phyloP scores from a whole-genome alignment of 2,329 filamentous ascomycete species.

The Alternaria conjuncta region DNA sequence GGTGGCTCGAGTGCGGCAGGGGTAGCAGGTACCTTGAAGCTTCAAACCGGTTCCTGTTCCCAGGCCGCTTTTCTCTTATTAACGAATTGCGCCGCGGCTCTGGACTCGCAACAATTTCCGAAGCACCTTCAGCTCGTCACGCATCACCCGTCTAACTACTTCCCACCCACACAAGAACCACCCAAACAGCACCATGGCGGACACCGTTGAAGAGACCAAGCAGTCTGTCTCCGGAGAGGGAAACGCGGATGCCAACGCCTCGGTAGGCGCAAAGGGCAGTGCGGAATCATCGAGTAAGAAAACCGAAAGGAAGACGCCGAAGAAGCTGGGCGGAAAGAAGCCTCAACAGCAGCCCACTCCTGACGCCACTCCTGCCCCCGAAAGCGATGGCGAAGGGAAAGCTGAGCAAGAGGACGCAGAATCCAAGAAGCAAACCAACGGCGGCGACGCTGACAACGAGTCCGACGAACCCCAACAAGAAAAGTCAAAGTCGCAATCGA shows the following conservation, averaged over 20 bases:
- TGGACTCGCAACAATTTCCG: slow-evolving; percentile 22
- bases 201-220: slow-evolving; percentile 48
- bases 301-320: slow-evolving; percentile 56
- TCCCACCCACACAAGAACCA: slow-evolving; percentile 12
- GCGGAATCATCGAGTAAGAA: slow-evolving; percentile 53
- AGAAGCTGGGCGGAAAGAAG: slow-evolving; percentile 58
- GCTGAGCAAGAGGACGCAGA: slow-evolving; percentile 52
- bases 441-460: slow-evolving; percentile 44
- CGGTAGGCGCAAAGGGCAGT: slow-evolving; percentile 44
- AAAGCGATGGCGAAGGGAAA: slow-evolving; percentile 53
- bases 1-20: slow-evolving; percentile 46
- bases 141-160: slow-evolving; percentile 9
- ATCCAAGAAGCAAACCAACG: slow-evolving; percentile 40
- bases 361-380: slow-evolving; percentile 55
- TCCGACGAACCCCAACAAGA: slow-evolving; percentile 57
- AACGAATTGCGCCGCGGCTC: slow-evolving; percentile 37
- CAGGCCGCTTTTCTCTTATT: slow-evolving; percentile 39
- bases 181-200: slow-evolving; percentile 42
- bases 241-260: slow-evolving; percentile 46
- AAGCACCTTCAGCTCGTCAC: slow-evolving; percentile 23
- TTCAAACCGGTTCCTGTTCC: slow-evolving; percentile 48
- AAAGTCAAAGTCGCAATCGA: slow-evolving; percentile 53
- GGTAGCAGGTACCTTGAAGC: slow-evolving; percentile 34
- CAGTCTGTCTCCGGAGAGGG: slow-evolving; percentile 46
- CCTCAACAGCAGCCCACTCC: slow-evolving; percentile 55